A percentile compares a stretch with the other conserved stretches of the same genome.
These are phyloP conservation scores for Globisporangium paroecandrum DNA, from an alignment of 352 stramenopile species.

Conservation along the genomic window DNA sequence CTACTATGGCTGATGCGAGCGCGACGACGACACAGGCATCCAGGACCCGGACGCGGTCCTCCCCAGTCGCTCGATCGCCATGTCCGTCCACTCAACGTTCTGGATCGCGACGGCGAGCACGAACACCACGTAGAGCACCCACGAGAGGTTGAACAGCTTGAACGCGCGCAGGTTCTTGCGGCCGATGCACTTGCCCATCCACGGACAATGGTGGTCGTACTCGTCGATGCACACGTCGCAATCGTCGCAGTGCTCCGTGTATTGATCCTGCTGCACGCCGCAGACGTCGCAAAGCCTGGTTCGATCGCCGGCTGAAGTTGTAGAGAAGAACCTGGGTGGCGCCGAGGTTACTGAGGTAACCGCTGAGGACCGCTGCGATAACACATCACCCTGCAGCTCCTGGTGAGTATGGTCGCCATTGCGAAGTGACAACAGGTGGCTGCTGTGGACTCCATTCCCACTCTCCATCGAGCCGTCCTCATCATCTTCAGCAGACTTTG, in stretches of 20 bases:
- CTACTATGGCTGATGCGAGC: conserved; percentile 6
- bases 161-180: conserved; percentile 90
- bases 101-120: conserved; percentile 57
- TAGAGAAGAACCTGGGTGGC: conserved; percentile 2
- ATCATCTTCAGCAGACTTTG: conserved; percentile 20
- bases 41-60: conserved; percentile 26
- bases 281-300: conserved; percentile 64
- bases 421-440: too few species aligned
- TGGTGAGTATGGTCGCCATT: not conserved
- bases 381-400: conserved; percentile 3
- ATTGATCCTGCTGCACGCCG: conserved; percentile 45
- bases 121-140: conserved; percentile 85
- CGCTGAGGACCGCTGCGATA: conserved; percentile 8
- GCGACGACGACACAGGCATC: conserved; percentile 8
- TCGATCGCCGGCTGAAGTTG: conserved; percentile 19
- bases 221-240: conserved; percentile 91
- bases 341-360: not conserved
- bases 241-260: conserved; percentile 90
- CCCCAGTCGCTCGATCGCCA: conserved; percentile 36
- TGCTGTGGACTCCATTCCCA: not conserved
- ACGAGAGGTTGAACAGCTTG: conserved; percentile 83
- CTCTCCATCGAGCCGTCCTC: conserved; percentile 3
- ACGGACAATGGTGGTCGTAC: conserved; percentile 91
- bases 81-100: conserved; percentile 47
- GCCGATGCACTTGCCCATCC: conserved; percentile 94